phyloP scores from a whole-genome alignment of 768 basidiomycete genomes.

The Cystobasidium tubakii region DNA sequence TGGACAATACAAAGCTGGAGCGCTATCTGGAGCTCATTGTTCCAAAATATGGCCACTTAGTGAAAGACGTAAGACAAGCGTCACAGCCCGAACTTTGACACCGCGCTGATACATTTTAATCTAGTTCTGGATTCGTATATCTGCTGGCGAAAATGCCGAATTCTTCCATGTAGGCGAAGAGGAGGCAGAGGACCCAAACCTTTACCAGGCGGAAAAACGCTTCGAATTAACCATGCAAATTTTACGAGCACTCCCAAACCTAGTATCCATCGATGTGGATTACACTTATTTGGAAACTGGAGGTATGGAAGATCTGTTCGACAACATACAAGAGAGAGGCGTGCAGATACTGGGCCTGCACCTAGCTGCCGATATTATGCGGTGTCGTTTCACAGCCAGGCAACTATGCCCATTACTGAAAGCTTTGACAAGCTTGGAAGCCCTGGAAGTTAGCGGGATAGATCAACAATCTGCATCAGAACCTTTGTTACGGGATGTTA shows the following conservation, averaged over 20 bases:
- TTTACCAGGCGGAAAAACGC: not conserved
- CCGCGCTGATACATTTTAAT: not conserved
- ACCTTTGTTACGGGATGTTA: not conserved
- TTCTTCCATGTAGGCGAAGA: not conserved
- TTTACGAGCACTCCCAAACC: conserved; percentile 5
- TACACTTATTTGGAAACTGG: not conserved
- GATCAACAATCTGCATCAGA: conserved; percentile 1
- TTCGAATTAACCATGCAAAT: conserved; percentile 4
- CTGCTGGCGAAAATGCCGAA: conserved; percentile 14
- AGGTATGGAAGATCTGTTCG: not conserved
- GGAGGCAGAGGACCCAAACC: not conserved
- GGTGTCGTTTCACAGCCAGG: not conserved
- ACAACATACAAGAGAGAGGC: conserved; percentile 10
- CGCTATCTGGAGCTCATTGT: not conserved
- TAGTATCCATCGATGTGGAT: conserved; percentile 17
- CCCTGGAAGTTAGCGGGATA: not conserved
- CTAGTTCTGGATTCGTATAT: conserved; percentile 26
- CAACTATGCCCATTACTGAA: not conserved
- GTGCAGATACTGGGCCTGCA: not conserved
- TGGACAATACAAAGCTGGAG: not conserved
- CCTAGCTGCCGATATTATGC: not conserved
- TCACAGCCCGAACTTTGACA: not conserved
- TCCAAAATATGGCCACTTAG: conserved; percentile 27
- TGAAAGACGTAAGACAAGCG: conserved; percentile 12
- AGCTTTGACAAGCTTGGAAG: not conserved